Percentiles rank a stretch among this genome's conserved stretches.
Conservation (phyloP, 352 stramenopile species). For the Phytophthora hibernalis region DNA sequence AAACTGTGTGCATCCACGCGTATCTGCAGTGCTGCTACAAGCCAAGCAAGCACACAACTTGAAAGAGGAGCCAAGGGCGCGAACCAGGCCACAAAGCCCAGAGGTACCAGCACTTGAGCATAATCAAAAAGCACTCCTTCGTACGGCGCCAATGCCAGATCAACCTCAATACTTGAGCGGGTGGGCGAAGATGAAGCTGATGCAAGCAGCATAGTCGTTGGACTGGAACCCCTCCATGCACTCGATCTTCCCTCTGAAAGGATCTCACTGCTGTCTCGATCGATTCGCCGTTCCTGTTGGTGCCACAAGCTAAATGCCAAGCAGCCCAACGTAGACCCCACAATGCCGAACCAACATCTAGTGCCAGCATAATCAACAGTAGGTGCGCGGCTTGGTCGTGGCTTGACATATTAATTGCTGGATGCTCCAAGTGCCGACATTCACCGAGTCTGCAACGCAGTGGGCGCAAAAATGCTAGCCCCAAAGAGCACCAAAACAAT, state of each 20-base stretch:
- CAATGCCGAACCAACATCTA: slow-evolving; percentile 54
- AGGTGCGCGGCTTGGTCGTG: slow-evolving; percentile 56
- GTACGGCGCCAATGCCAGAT: slow-evolving; percentile 58
- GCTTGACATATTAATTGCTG: slow-evolving; percentile 36
- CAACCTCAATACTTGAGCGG: slow-evolving; percentile 34
- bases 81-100: slow-evolving; percentile 78
- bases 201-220: slow-evolving; percentile 13
- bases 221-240: slow-evolving; percentile 1
- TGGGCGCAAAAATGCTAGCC: slow-evolving; percentile 56
- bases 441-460: slow-evolving; percentile 29
- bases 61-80: slow-evolving; percentile 51
- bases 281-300: background rate
- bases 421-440: slow-evolving; percentile 29
- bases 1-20: slow-evolving; percentile 73
- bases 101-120: slow-evolving; percentile 65
- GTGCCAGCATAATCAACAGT: slow-evolving; percentile 53
- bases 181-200: slow-evolving; percentile 1
- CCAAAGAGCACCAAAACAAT: slow-evolving; percentile 66
- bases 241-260: background rate
- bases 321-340: slow-evolving; percentile 53
- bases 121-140: slow-evolving; percentile 84
- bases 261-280: slow-evolving; percentile 4
- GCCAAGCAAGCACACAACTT: slow-evolving; percentile 53
- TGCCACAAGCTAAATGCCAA: slow-evolving; percentile 28
- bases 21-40: slow-evolving; percentile 62